Base-by-base conservation (phyloP, 2,329 filamentous ascomycete genomes). In the Cytospora mali region DNA sequence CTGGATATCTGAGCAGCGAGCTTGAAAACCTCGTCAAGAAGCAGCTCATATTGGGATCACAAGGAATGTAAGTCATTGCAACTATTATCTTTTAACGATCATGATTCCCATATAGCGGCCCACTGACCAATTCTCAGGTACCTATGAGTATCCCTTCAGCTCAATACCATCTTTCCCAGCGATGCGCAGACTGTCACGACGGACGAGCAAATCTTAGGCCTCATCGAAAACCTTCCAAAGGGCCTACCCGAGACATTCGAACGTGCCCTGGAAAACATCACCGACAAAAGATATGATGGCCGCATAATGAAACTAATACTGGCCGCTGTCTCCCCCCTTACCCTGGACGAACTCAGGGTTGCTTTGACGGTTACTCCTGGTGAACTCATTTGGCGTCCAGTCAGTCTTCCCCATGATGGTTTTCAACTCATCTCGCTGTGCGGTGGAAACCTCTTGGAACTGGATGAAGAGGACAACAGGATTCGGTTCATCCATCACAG, bases 401-500 rank as follows among this genome's bases (percentile, higher is more conserved):
- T 25, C 13, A 55, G 16, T 6, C 14, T 63, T 1, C 52, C 61
- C 3, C 33, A 35, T 11, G 35, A 63, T 6, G 52, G 51, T 4
- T 6, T 5, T 1, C 51, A 50, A 14, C 27, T 63, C 9, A 31
- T 63, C 23, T 23, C 56, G 11, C 51, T 60, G 0, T 61, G 52
- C 21, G 61, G 61, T 3, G 61, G 61, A 2, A 58, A 39, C 14
- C 28, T 63, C 4, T 39, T 63, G 9, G 50, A 63, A 1, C 28
- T 60, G 9, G 61, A 63, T 31, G 61, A 63, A 18, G 56, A 63
- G 46, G 61, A 63, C 6, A 33, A 25, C 3, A 63, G 5, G 14
- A 25, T 60, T 9, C 61, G 51, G 6, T 59, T 60, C 28, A 63
- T 63, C 1, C 56, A 63, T n/a, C 55, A 63, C 27, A 63, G 61